Base-by-base conservation (phyloP, 1,284 basidiomycete species). In the Grifola frondosa region DNA sequence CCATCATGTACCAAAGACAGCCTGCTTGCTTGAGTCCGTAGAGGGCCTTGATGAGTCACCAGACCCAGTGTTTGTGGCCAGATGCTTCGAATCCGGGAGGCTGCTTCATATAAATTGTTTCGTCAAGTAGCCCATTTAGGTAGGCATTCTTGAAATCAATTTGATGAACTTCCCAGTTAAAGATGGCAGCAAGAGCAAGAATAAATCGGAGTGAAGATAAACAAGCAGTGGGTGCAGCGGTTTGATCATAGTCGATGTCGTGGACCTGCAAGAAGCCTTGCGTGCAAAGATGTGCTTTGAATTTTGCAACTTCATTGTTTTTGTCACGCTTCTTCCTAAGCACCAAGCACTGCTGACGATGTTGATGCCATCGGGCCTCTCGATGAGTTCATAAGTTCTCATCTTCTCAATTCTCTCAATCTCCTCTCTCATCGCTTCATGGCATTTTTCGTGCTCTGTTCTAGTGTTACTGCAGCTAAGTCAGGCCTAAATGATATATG, bases 121-220 rank as follows among this genome's bases (percentile, higher is more conserved):
- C 68, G 1, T 70, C 57, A 0, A 79, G 60, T 0, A 58, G 26
- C 1, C 69, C 70, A 51, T 74, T 67, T 0, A 75, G 59, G 48
- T 69, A 78, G 0, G 73, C 73, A 0, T 64, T 71, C 28, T 72
- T 69, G 32, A 78, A 56, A 46, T 80, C 70, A 5, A 72, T 57
- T 29, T 71, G 69, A 20, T 65, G 56, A 1, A 69, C 40, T n/a
- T 69, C 63, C 60, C 69, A 70, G 43, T 59, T 55, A 6, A 49
- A 21, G 1, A 7, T 19, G 3, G 64, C 60, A 4, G 61, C 63
- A 3, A 66, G 30, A 0, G 63, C 53, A 1, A 69, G 46, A 2
- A 68, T 37, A 8, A 53, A 35, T 0, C 58, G 46, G 15, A 67
- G 49, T 0, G 62, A 56, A 2, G 49, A 39, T 13, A 56, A 49